These are phyloP conservation scores for Orbilia oligospora DNA, from an alignment of 2,329 filamentous ascomycete genomes.

Conservation along the genomic window DNA sequence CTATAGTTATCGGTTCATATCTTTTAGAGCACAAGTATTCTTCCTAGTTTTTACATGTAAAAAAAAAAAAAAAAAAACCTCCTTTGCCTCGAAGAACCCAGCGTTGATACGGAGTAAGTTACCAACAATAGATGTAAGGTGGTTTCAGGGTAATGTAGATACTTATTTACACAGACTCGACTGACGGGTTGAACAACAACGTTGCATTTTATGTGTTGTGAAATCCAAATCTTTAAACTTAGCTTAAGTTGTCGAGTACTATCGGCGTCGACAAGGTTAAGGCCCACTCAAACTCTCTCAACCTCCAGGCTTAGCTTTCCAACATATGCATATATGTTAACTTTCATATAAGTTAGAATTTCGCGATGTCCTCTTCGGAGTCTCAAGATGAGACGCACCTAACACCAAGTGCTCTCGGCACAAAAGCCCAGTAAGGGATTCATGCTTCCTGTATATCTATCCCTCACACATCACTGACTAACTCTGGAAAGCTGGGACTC, in stretches of 20 bases:
- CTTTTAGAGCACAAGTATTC: no score
- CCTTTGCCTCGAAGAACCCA: no score
- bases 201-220: conserved; percentile 32
- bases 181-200: not conserved
- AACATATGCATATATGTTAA: no score
- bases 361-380: conserved; percentile 34
- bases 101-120: no score
- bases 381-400: conserved; percentile 58
- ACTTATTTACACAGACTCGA: no score
- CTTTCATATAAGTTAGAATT: not conserved
- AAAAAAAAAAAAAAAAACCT: no score
- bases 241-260: conserved; percentile 11
- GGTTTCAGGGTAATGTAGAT: no score
- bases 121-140: no score
- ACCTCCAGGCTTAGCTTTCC: no score
- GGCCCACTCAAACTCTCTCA: not conserved
- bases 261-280: conserved; percentile 6
- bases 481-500: conserved; percentile 76
- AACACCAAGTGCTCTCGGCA: conserved; percentile 75
- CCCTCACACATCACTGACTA: not conserved
- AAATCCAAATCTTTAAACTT: no score
- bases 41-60: no score
- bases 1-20: no score
- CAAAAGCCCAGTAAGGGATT: conserved; percentile 84
- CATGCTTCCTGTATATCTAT: not conserved